Conservation (phyloP, 2,329 filamentous ascomycete genomes). For the Cercospora sp. region DNA sequence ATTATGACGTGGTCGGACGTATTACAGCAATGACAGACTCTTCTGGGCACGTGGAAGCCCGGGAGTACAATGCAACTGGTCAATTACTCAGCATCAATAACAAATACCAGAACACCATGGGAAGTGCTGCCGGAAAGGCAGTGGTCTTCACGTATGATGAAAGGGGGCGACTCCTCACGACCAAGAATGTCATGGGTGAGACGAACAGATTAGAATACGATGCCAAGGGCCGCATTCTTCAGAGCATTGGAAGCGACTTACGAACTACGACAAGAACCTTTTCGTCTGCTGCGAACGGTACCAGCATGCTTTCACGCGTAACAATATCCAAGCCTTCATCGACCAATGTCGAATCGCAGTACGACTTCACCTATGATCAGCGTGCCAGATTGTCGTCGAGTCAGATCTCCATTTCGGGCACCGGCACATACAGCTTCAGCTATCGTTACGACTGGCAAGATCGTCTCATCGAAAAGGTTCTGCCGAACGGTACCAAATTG, state of each 20-base stretch:
- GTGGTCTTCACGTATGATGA: not conserved
- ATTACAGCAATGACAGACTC: not conserved
- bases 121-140: not conserved
- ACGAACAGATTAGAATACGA: not conserved
- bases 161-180: not conserved
- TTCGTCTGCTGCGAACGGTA: not conserved
- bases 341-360: not conserved
- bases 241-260: not conserved
- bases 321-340: not conserved
- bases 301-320: not conserved
- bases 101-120: not conserved
- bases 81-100: not conserved
- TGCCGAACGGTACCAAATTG: not conserved
- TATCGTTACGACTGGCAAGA: not conserved
- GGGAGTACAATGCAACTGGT: not conserved
- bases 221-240: not conserved
- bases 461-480: not conserved
- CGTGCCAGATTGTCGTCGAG: not conserved
- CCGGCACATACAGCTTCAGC: not conserved
- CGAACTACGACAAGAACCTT: not conserved
- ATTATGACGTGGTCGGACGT: not conserved
- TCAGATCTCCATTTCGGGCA: not conserved
- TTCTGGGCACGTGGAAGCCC: not conserved
- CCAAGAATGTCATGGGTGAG: not conserved
- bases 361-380: not conserved